Evolutionary conservation across 441 rosid genomes (phyloP), one percentile per base, ranked within the genome.

Genomic region (Pelargonium myrrhifolium): DNA sequence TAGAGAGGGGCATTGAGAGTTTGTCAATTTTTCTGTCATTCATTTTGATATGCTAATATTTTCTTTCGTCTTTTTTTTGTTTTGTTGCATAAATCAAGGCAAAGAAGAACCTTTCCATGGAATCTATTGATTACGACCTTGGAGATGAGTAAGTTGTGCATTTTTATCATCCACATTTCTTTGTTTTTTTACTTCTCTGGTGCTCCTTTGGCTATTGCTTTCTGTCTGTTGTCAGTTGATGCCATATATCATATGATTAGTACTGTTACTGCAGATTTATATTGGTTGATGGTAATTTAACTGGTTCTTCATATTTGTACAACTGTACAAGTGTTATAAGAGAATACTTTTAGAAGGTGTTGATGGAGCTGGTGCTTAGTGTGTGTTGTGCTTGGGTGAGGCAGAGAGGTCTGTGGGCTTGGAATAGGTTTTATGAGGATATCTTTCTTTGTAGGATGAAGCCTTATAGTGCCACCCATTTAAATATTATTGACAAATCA

Each of bases 101-200:
- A 40, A 90, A 71, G 83, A 96, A 84, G 87, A 85, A 89, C 75
- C 93, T 83, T 39, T 85, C 97, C 24, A 81, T 84, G 96, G 97
- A 89, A 75, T 86, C 90, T 71, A 77, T 83, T 71, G 91, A 89
- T 79, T 80, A 40, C 64, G 47, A 79, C 67, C 22, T 65, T 47
- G 86, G 87, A 70, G 91, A 85, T 15, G 91, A 87, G 98, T 92
- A 89, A 81, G 96, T 88, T 73, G 74, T 72, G 28, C 47, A 65
- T 21, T 62, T 60, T 37, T 73, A 31, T 51, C 73, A 70, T 62
- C 21, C 73, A n/a, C 72, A 49, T 62, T 55, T 17, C 49, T 72
- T 60, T 59, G 9, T 14, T 31, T 56, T 49, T 56, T 68, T 9
- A 22, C 72, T 56, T 64, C 24, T 31, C 31, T 51, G 53, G 26